phyloP scores from a whole-genome alignment of 2,329 filamentous ascomycete species.

The Escovopsis sp. region DNA sequence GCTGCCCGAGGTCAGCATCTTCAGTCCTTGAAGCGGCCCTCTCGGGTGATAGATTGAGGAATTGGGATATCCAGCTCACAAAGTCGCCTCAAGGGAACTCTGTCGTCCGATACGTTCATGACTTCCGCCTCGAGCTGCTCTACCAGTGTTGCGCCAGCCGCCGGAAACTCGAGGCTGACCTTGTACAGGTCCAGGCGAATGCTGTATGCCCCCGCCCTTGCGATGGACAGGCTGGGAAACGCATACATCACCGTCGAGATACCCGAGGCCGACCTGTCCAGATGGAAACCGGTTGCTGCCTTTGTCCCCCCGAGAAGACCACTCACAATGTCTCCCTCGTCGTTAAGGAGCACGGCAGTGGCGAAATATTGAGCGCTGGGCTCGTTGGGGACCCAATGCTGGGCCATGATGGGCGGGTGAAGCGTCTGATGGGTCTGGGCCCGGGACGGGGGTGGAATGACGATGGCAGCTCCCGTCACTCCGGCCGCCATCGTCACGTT shows the following conservation, averaged over 20 bases:
- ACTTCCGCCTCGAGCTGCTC: conserved; percentile 8
- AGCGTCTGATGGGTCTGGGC: conserved; percentile 8
- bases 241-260: conserved; percentile 11
- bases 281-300: conserved; percentile 8
- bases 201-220: conserved; percentile 10
- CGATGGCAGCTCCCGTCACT: conserved; percentile 6
- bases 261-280: conserved; percentile 2
- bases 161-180: conserved; percentile 5
- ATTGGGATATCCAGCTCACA: conserved; percentile 4
- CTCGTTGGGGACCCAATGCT: conserved; percentile 5
- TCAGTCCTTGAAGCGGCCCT: no score
- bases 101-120: conserved; percentile 7
- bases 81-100: conserved; percentile 4
- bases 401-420: conserved; percentile 11
- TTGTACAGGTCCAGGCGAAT: conserved; percentile 17
- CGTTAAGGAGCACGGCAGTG: conserved; percentile 12
- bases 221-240: conserved; percentile 14
- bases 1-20: conserved; percentile 2
- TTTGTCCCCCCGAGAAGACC: conserved; percentile 9
- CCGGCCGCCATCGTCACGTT: conserved; percentile 4
- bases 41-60: not conserved
- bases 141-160: conserved; percentile 6
- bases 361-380: conserved; percentile 13
- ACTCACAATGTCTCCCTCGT: conserved; percentile 8
- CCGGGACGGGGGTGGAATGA: conserved; percentile 12